These are phyloP conservation scores for Carex arenaria DNA, from an alignment of 202 grass and related monocot genomes.

Conservation along the genomic window DNA sequence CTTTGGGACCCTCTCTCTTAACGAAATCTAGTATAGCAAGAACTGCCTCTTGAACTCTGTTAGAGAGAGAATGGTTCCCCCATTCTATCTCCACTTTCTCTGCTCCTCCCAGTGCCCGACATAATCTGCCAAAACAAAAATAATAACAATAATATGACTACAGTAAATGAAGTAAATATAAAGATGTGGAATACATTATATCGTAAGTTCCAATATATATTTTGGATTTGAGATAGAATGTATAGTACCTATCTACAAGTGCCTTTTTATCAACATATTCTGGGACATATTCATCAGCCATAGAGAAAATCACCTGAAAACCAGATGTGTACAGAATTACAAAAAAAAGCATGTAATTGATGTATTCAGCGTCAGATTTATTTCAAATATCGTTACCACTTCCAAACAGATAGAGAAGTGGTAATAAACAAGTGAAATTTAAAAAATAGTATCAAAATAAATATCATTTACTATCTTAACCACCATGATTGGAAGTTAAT, in stretches of 20 bases:
- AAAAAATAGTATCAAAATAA: constrained; percentile 9
- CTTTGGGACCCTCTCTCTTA: constrained; percentile 93
- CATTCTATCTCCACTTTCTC: constrained; percentile 96
- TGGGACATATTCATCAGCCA: constrained; percentile 91
- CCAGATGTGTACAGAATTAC: constrained; percentile 17
- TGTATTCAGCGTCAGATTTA: neutral
- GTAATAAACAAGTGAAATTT: neutral
- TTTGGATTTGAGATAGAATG: constrained; percentile 10
- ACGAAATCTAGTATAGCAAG: constrained; percentile 92
- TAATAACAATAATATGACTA: neutral
- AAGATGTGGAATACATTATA: neutral
- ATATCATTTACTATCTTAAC: constrained; percentile 18
- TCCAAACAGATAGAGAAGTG: neutral
- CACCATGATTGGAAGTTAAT: constrained; percentile 9
- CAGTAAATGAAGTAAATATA: neutral
- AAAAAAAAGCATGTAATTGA: neutral
- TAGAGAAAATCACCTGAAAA: constrained; percentile 93
- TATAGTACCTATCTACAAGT: constrained; percentile 59
- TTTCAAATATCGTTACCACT: neutral
- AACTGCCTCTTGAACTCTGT: constrained; percentile 90
- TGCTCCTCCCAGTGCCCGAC: constrained; percentile 62
- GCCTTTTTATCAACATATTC: constrained; percentile 90
- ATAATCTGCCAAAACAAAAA: constrained; percentile 45
- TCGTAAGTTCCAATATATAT: constrained; percentile 11
- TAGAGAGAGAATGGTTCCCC: constrained; percentile 86